Base-by-base conservation (phyloP, 1,139 yeast genomes). In the Kodamaea anthophila region DNA sequence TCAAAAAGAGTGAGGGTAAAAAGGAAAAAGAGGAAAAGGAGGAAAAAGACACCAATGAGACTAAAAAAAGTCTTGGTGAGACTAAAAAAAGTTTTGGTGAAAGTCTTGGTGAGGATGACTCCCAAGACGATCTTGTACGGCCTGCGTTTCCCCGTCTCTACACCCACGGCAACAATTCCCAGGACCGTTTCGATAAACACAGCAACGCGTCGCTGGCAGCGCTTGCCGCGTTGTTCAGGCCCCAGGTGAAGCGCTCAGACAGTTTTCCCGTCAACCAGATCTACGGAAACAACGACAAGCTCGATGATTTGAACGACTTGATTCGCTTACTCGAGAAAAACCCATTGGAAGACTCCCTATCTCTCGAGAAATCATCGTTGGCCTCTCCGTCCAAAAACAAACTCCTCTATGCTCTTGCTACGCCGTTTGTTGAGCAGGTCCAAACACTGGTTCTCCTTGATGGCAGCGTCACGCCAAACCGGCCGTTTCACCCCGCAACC, bases 361-460 rank as follows among this genome's bases (percentile, higher is more conserved):
- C n/a, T n/a, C n/a, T n/a, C n/a, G n/a, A n/a, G n/a, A n/a, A n/a
- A n/a, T n/a, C n/a, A n/a, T n/a, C n/a, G n/a, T n/a, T n/a, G n/a
- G n/a, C n/a, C n/a, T n/a, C n/a, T n/a, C 41, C 41, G 21, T 48
- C 81, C 24, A 74, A 70, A 39, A 65, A 66, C 11, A 72, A 70
- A 37, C 51, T 81, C 11, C 50, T 80, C 23, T 74, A 77, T 46
- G 86, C 88, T 4, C 59, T 81, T 36, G 83, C 91, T 0, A 79
- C 83, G 9, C 91, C 91, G 2, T 81, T 81, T 50, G 72, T 77
- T 31, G 87, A 81, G 43, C 59, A 73, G 0, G 60, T 66, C 0
- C 44, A 65, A 32, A 59, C 75, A 0, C 53, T 76, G 3, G 56
- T 74, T 2, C 46, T 70, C 5, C 44, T 56, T 9, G 34, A 31